These are phyloP conservation scores for Thermothielavioides terrestris DNA, from an alignment of 495 filamentous ascomycete species.

Conservation along the genomic window DNA sequence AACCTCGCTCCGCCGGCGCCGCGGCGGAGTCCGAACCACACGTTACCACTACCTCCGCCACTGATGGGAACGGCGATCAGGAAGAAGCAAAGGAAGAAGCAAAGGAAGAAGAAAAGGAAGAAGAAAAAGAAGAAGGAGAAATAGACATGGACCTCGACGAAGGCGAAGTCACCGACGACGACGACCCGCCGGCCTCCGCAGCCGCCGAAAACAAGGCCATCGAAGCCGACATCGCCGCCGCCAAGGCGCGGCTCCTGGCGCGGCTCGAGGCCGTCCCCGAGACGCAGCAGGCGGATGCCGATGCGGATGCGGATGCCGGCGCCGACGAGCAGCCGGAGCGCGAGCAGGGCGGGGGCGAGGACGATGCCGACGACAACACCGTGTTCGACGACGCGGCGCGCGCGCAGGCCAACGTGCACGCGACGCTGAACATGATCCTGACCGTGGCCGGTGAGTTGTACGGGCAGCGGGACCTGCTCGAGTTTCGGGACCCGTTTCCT, in stretches of 20 bases:
- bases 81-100: conserved; percentile 29
- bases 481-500: conserved; percentile 51
- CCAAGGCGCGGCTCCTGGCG: conserved; percentile 50
- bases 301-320: background rate
- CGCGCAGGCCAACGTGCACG: conserved; percentile 38
- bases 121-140: conserved; percentile 33
- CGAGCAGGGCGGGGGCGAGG: background rate
- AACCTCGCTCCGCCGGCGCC: background rate
- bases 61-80: conserved; percentile 10
- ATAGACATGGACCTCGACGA: conserved; percentile 40
- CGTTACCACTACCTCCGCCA: background rate
- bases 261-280: conserved; percentile 28
- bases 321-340: background rate
- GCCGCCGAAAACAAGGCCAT: conserved; percentile 18
- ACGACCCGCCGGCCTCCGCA: conserved; percentile 15
- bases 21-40: background rate
- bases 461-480: conserved; percentile 80
- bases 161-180: conserved; percentile 36
- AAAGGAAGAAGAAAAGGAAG: conserved; percentile 39
- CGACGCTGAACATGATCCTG: conserved; percentile 82
- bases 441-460: conserved; percentile 84
- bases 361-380: too few species aligned
- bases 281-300: background rate
- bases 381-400: conserved; percentile 23
- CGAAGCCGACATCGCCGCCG: conserved; percentile 45